Evolutionary conservation across 768 basidiomycete species (phyloP).

Genomic region (Hygrocybe punicea): DNA sequence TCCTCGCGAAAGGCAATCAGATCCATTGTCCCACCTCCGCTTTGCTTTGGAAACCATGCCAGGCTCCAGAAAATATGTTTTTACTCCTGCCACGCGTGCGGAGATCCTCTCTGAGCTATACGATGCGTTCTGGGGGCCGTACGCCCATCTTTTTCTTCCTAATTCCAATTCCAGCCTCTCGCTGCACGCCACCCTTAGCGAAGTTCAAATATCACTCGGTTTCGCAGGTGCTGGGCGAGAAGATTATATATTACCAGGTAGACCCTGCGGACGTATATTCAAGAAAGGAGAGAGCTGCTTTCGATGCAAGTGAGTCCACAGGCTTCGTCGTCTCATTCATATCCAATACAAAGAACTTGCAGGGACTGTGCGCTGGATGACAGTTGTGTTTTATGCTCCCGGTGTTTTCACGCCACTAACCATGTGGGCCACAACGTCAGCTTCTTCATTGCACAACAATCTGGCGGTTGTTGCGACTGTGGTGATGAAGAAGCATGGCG

Average conservation of each 20-base stretch:
- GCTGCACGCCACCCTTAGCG: slow-evolving; percentile 60
- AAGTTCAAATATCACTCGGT: slow-evolving; percentile 59
- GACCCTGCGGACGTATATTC: slow-evolving; percentile 81
- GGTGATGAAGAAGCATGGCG: slow-evolving; percentile 91
- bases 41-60: slow-evolving; percentile 81
- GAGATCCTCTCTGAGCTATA: slow-evolving; percentile 82
- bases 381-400: slow-evolving; percentile 84
- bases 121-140: slow-evolving; percentile 76
- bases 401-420: slow-evolving; percentile 85
- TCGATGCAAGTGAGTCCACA: slow-evolving; percentile 79
- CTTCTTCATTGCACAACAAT: slow-evolving; percentile 89
- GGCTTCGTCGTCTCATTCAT: slow-evolving; percentile 1
- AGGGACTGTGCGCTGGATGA: slow-evolving; percentile 92
- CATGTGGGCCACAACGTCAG: slow-evolving; percentile 88
- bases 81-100: slow-evolving; percentile 68
- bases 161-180: slow-evolving; percentile 61
- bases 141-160: slow-evolving; percentile 69
- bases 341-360: slow-evolving; percentile 12
- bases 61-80: slow-evolving; percentile 71
- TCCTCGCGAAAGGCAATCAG: slow-evolving; percentile 52
- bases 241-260: slow-evolving; percentile 59
- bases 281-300: slow-evolving; percentile 91
- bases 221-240: slow-evolving; percentile 60
- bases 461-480: slow-evolving; percentile 93
- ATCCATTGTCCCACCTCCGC: slow-evolving; percentile 68